phyloP scores from a whole-genome alignment of 306 rosid genomes.

The Ormosia emarginata region DNA sequence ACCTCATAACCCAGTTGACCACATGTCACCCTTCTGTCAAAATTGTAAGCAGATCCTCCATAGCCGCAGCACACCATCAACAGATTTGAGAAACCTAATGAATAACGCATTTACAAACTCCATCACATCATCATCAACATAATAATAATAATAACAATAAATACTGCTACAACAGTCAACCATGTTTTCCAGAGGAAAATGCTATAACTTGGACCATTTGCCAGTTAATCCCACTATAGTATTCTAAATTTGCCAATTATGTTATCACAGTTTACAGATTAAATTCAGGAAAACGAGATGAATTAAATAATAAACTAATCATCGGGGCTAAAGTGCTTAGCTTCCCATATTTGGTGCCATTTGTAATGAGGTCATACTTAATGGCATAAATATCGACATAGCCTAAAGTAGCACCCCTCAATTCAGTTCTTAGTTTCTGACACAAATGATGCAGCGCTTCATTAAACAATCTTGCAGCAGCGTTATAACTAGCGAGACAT shows the following conservation, averaged over 20 bases:
- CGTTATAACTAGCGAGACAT: constrained; percentile 67
- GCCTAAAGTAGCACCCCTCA: constrained; percentile 61
- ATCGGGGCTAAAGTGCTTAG: neutral
- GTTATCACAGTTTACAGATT: neutral
- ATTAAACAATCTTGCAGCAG: constrained; percentile 72
- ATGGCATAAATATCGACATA: constrained; percentile 77
- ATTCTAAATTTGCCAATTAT: neutral
- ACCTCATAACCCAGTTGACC: constrained; percentile 74
- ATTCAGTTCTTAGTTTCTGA: constrained; percentile 46
- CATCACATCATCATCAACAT: constrained; percentile 18
- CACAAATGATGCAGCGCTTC: constrained; percentile 46
- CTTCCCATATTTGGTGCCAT: constrained; percentile 64
- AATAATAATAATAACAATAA: neutral
- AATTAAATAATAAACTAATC: neutral
- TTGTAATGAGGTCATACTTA: constrained; percentile 72
- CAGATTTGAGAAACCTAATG: constrained; percentile 69
- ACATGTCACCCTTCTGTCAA: constrained; percentile 56
- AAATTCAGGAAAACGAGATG: constrained; percentile 2
- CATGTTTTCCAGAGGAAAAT: neutral
- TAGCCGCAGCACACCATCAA: constrained; percentile 84
- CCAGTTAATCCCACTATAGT: neutral
- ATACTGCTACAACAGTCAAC: neutral
- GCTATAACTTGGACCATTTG: neutral
- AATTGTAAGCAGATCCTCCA: constrained; percentile 94
- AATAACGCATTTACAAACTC: neutral